phyloP scores from a whole-genome alignment of 2,329 filamentous ascomycete species.

The Alternaria arbusti region DNA sequence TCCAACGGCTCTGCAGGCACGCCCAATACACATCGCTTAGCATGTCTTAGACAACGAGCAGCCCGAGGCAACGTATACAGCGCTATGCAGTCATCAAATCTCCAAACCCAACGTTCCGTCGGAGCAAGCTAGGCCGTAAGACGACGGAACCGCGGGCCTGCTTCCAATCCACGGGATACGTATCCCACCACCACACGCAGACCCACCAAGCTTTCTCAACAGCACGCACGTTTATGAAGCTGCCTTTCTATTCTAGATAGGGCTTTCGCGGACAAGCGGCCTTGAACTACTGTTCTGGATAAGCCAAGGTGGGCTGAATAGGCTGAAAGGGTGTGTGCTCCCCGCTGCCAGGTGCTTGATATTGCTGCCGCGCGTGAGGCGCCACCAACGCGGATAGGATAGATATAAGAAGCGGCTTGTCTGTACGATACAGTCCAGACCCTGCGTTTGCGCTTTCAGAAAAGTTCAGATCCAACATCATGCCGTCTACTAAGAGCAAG shows the following conservation, averaged over 20 bases:
- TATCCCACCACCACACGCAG: neutral
- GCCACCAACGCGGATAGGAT: neutral
- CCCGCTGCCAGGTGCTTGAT: slow-evolving; percentile 1
- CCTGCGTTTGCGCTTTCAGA: neutral
- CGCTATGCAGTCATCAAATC: neutral
- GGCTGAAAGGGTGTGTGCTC: slow-evolving; percentile 16
- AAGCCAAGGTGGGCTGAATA: slow-evolving; percentile 13
- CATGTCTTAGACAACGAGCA: neutral
- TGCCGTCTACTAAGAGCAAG: slow-evolving; percentile 29
- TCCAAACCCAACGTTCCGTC: neutral
- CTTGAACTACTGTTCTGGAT: neutral
- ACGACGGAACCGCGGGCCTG: slow-evolving; percentile 13
- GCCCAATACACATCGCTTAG: neutral
- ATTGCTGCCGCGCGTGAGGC: slow-evolving; percentile 9
- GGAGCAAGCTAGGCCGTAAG: neutral
- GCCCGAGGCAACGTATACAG: neutral
- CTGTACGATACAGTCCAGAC: neutral
- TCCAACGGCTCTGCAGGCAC: neutral
- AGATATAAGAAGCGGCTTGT: neutral
- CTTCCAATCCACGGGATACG: slow-evolving; percentile 3
- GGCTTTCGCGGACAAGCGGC: neutral
- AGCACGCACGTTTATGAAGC: neutral
- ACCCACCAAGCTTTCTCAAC: neutral
- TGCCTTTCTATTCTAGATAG: neutral
- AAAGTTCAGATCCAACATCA: neutral